phyloP scores from a whole-genome alignment of 805 yeast species.

The Limtongia smithiae region DNA sequence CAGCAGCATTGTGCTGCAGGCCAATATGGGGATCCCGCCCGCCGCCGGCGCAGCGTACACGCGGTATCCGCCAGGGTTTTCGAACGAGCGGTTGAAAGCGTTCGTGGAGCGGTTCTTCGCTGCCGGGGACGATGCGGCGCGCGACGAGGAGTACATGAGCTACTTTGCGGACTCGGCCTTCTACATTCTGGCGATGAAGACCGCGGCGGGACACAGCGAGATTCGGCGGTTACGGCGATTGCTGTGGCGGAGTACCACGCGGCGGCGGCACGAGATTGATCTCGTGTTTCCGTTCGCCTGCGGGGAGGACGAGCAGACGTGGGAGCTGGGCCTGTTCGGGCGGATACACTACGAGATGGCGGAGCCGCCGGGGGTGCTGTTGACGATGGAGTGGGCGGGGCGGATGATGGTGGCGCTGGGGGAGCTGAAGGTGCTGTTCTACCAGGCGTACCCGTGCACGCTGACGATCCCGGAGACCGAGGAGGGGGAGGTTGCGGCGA shows the following conservation, averaged over 20 bases:
- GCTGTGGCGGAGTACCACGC: conserved; percentile 1
- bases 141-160: conserved; percentile 10
- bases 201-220: conserved; percentile 13
- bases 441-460: conserved; percentile 12
- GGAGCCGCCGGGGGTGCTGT: conserved; percentile 1
- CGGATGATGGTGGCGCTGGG: conserved; percentile 8
- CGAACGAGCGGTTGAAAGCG: conserved; percentile 8
- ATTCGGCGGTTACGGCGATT: conserved; percentile 2
- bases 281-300: conserved; percentile 10
- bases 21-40: too few species aligned
- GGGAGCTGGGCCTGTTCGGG: conserved; percentile 13
- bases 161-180: conserved; percentile 14
- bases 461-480: conserved; percentile 7
- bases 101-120: conserved; percentile 11
- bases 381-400: conserved; percentile 13
- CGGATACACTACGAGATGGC: conserved; percentile 14
- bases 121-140: conserved; percentile 4
- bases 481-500: too few species aligned
- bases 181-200: conserved; percentile 10
- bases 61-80: conserved; percentile 10
- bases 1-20: too few species aligned
- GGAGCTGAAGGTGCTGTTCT: conserved; percentile 12
- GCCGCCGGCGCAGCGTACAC: too few species aligned
- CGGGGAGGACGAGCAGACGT: background rate
- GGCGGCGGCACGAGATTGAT: conserved; percentile 12